These are phyloP conservation scores for Carex scoparia DNA, from an alignment of 176 grass and related monocot genomes.

Conservation along the genomic window DNA sequence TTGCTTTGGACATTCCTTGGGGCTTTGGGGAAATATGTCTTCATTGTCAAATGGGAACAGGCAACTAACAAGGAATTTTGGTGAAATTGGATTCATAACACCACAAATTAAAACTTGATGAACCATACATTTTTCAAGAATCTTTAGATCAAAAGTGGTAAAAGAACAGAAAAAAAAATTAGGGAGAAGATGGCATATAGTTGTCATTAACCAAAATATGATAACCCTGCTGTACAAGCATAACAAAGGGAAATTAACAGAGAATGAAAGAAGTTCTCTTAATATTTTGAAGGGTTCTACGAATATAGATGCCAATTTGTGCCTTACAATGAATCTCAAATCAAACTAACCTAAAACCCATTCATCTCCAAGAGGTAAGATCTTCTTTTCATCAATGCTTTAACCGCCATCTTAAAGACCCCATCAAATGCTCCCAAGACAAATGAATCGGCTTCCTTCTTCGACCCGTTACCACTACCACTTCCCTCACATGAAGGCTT, in stretches of 20 bases:
- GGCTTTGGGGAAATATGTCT: not conserved
- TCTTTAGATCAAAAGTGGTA: not conserved
- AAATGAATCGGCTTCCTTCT: slow-evolving; percentile 62
- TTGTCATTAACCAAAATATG: not conserved
- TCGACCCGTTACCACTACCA: slow-evolving; percentile 12
- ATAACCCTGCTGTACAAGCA: slow-evolving; percentile 13
- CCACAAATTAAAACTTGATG: not conserved
- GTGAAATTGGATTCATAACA: not conserved
- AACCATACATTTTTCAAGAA: not conserved
- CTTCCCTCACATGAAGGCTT: slow-evolving; percentile 38
- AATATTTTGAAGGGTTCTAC: not conserved
- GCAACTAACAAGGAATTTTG: slow-evolving; percentile 7
- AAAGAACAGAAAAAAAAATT: not conserved
- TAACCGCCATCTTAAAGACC: slow-evolving; percentile 46
- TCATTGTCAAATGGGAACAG: not conserved
- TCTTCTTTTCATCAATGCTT: slow-evolving; percentile 64
- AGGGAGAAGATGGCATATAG: not conserved
- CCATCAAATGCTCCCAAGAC: slow-evolving; percentile 64
- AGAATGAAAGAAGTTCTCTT: slow-evolving; percentile 8
- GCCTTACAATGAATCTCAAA: slow-evolving; percentile 4
- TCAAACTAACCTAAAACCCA: slow-evolving; percentile 55
- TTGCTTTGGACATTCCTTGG: not conserved
- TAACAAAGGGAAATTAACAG: not conserved
- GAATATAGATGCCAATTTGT: not conserved
- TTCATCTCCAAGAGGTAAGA: slow-evolving; percentile 95